Evolutionary conservation across 192 early-diverging fungal species (phyloP).

Genomic region (Coemansia sp.): DNA sequence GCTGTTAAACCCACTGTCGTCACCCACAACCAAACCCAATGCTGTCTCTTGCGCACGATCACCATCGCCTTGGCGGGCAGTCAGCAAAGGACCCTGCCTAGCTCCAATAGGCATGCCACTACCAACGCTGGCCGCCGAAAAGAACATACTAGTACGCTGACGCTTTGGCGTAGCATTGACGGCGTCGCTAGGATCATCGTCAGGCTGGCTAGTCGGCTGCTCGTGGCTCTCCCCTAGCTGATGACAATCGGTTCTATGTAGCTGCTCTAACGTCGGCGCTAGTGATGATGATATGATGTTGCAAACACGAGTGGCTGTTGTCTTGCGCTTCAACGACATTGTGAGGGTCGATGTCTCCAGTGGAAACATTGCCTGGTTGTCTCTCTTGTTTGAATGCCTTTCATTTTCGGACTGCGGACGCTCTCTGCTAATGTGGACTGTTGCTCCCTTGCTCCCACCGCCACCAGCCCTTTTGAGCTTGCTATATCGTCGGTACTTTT

Average conservation of each 20-base stretch:
- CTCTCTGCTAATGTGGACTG: background rate
- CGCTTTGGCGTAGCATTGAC: conserved; percentile 27
- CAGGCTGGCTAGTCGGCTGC: background rate
- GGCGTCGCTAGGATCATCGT: background rate
- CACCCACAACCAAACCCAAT: background rate
- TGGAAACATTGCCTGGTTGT: conserved; percentile 14
- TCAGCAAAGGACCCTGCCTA: background rate
- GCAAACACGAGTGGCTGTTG: background rate
- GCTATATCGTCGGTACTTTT: conserved; percentile 51
- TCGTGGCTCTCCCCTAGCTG: background rate
- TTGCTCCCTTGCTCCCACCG: background rate
- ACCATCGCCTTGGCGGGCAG: background rate
- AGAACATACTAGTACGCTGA: conserved; percentile 10
- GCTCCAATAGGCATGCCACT: background rate
- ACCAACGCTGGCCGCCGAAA: background rate
- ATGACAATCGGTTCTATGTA: background rate
- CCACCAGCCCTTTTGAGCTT: conserved; percentile 25
- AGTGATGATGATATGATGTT: background rate
- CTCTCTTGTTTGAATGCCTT: background rate
- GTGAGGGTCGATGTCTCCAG: conserved; percentile 34
- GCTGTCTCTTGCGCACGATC: background rate
- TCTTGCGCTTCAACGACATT: conserved; percentile 40
- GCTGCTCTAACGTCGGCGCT: background rate
- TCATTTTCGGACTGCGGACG: background rate
- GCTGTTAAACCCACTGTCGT: background rate